Percentiles rank a stretch among this genome's conserved stretches.
Evolutionary conservation across 305 asterid genomes (phyloP).

Genomic region (Striga hermonthica): DNA sequence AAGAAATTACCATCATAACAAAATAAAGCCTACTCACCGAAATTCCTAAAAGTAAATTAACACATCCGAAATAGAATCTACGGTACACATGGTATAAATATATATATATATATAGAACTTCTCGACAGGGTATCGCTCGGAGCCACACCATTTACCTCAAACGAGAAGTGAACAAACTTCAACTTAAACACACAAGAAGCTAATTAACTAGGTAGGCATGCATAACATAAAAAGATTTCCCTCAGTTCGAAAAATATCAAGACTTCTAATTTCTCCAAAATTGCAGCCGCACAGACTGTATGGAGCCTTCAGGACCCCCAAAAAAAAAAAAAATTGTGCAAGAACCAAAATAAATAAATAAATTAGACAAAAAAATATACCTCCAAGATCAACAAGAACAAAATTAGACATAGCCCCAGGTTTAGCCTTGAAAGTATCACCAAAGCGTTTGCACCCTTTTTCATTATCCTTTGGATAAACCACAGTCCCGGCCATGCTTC

Average conservation of each 20-base stretch:
- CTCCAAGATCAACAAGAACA: conserved; percentile 94
- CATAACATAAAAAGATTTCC: too few relatives aligned
- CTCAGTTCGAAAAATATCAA: not conserved
- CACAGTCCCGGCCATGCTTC: conserved; percentile 90
- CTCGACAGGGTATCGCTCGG: not conserved
- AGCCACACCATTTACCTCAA: conserved; percentile 1
- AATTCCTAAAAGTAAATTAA: not conserved
- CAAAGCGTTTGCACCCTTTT: conserved; percentile 70
- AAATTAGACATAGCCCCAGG: conserved; percentile 84
- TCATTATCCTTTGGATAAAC: conserved; percentile 68
- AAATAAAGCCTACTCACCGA: not conserved
- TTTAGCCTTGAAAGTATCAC: conserved; percentile 58
- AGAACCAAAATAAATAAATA: not conserved
- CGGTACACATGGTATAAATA: too few relatives aligned
- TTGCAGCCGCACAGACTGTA: conserved; percentile 1
- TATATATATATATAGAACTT: too few relatives aligned
- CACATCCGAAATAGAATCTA: not conserved
- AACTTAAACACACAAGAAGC: conserved; percentile 17
- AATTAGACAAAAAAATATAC: conserved; percentile 32
- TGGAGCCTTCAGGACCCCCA: not conserved
- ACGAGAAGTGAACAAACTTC: conserved; percentile 13
- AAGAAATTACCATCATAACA: not conserved
- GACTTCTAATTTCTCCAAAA: not conserved
- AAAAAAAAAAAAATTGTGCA: not conserved
- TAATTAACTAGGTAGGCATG: conserved; percentile 1